These are phyloP conservation scores for Syncephalastrum monosporum DNA, from an alignment of 371 early-diverging fungal genomes.

Conservation along the genomic window DNA sequence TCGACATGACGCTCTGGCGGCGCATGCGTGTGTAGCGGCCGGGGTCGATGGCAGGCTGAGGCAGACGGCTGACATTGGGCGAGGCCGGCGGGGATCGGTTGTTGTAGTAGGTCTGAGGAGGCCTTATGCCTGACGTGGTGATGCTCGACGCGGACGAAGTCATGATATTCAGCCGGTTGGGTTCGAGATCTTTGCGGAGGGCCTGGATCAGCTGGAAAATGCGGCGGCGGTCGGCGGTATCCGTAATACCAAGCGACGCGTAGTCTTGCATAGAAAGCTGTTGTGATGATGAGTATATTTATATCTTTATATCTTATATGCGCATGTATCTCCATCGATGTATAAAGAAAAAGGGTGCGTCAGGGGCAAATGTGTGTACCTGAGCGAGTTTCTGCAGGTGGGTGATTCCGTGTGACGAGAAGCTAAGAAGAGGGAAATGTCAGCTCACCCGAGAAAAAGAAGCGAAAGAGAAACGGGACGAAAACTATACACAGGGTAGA, in stretches of 20 bases:
- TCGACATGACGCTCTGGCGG: constrained; percentile 15
- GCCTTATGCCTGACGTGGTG: constrained; percentile 23
- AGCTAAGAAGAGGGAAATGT: constrained; percentile 28
- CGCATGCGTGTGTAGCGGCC: constrained; percentile 15
- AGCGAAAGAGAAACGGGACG: not conserved
- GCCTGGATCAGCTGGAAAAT: constrained; percentile 69
- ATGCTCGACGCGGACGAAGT: constrained; percentile 20
- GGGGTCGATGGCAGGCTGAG: constrained; percentile 15
- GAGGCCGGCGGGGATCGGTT: constrained; percentile 11
- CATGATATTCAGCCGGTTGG: constrained; percentile 13
- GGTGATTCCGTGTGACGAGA: constrained; percentile 61
- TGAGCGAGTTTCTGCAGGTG: constrained; percentile 56
- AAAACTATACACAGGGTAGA: constrained; percentile 17
- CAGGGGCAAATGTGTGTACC: constrained; percentile 29
- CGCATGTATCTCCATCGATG: too few relatives aligned
- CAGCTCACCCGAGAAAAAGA: not conserved
- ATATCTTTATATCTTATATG: not conserved
- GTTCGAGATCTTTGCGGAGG: constrained; percentile 35
- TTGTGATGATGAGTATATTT: not conserved
- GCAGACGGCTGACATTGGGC: constrained; percentile 9
- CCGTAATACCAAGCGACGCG: constrained; percentile 70
- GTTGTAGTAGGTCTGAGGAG: constrained; percentile 19
- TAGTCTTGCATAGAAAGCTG: constrained; percentile 84
- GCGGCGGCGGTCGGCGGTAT: constrained; percentile 75
- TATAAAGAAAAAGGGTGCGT: not conserved